Percentiles rank a stretch among this genome's conserved stretches.
Conservation (phyloP, 495 filamentous ascomycete genomes). For the Usnea hakonensis region DNA sequence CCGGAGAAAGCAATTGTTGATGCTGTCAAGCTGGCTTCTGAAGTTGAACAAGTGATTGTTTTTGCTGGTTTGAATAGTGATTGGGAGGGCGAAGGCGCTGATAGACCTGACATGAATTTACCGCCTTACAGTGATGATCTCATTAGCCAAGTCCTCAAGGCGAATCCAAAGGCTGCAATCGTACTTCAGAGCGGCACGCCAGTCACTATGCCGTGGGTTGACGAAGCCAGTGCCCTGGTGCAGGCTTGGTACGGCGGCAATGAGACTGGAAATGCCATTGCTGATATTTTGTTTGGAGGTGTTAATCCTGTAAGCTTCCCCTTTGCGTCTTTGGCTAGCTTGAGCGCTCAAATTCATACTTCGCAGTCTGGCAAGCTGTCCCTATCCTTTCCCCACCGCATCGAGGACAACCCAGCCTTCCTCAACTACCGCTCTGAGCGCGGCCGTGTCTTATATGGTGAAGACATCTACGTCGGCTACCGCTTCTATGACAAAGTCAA, state of each 20-base stretch:
- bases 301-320: constrained; percentile 38
- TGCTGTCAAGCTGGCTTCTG: constrained; percentile 54
- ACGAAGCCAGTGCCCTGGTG: constrained; percentile 57
- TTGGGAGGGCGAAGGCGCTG: constrained; percentile 85
- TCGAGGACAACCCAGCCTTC: constrained; percentile 69
- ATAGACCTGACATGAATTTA: constrained; percentile 76
- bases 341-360: neutral
- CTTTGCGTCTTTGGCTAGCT: neutral
- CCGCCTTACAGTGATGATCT: constrained; percentile 71
- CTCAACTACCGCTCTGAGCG: constrained; percentile 76
- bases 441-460: constrained; percentile 65
- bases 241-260: constrained; percentile 68
- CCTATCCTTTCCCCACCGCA: constrained; percentile 55
- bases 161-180: constrained; percentile 66
- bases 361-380: constrained; percentile 42
- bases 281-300: constrained; percentile 48
- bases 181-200: constrained; percentile 82
- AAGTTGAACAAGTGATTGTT: constrained; percentile 66
- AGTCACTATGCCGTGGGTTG: constrained; percentile 76
- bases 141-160: constrained; percentile 58
- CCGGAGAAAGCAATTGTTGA: constrained; percentile 57
- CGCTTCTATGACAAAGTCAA: constrained; percentile 69
- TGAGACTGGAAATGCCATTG: constrained; percentile 59
- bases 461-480: constrained; percentile 78
- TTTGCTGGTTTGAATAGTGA: constrained; percentile 75